A percentile compares a stretch with the other conserved stretches of the same genome.
Conservation (phyloP, 2,329 filamentous ascomycete species). For the Fusarium scirpi region DNA sequence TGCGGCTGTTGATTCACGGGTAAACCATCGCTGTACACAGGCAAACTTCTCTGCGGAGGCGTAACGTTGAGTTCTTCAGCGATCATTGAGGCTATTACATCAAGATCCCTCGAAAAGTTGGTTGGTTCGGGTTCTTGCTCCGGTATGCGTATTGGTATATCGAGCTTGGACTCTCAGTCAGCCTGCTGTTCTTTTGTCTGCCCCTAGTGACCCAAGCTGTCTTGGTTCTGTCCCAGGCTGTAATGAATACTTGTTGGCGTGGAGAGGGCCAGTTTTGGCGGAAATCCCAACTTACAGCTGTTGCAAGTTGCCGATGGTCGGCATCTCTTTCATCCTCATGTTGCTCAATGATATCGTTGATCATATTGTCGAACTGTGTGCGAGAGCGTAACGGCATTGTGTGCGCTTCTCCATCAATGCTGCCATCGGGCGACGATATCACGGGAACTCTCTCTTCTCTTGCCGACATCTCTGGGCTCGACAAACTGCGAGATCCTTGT, state of each 20-base stretch:
- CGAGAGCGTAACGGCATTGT: background rate
- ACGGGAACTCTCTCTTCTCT: background rate
- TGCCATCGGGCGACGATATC: background rate
- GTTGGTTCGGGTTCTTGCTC: slow-evolving; percentile 11
- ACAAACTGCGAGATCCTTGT: background rate
- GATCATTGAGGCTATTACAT: background rate
- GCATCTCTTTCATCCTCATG: background rate
- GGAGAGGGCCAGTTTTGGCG: background rate
- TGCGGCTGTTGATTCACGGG: slow-evolving; percentile 36
- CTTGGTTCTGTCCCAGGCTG: background rate
- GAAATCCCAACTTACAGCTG: slow-evolving; percentile 20
- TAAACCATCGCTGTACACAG: slow-evolving; percentile 41
- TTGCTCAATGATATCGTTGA: background rate
- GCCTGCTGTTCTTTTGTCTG: background rate
- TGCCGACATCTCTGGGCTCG: background rate
- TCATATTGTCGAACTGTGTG: slow-evolving; percentile 1
- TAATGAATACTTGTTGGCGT: background rate
- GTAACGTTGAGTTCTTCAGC: slow-evolving; percentile 4
- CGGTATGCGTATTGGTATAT: background rate
- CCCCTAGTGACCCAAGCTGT: background rate
- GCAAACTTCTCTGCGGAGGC: slow-evolving; percentile 15
- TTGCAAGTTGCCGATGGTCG: background rate
- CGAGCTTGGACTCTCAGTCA: slow-evolving; percentile 11
- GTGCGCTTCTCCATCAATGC: background rate
- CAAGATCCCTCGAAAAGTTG: background rate